Conservation (phyloP, 225 moss, liverwort and hornwort species). For the Polytrichum formosum region DNA sequence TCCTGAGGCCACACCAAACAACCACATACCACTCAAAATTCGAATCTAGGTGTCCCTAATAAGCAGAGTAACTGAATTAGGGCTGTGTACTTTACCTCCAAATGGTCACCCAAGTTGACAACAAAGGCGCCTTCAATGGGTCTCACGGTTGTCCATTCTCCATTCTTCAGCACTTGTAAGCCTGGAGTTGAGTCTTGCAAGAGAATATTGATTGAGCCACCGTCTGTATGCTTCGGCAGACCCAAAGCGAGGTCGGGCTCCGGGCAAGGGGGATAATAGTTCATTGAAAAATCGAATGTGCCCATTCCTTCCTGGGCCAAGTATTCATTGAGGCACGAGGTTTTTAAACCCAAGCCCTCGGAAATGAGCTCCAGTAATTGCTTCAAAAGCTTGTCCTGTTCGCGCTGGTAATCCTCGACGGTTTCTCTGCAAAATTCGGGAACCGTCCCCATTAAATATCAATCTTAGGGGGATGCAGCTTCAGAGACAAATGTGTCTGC, state of each 20-base stretch:
- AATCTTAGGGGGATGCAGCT: too few relatives aligned
- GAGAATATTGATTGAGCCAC: background rate
- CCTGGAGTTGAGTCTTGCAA: background rate
- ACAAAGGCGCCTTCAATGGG: background rate
- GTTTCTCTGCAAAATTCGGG: background rate
- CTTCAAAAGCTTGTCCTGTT: background rate
- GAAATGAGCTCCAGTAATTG: background rate
- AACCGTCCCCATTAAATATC: too few relatives aligned
- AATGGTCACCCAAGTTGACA: background rate
- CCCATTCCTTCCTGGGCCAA: background rate
- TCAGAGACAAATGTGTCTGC: too few relatives aligned
- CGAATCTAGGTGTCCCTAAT: too few relatives aligned
- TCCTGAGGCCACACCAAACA: too few relatives aligned
- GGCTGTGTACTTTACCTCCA: background rate
- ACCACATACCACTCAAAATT: too few relatives aligned
- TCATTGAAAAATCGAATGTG: background rate
- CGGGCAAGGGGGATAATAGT: background rate
- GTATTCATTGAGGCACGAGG: background rate
- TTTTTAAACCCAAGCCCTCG: background rate
- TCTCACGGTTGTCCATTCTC: background rate
- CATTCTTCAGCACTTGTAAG: background rate
- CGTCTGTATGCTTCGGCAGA: background rate
- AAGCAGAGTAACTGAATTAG: too few relatives aligned
- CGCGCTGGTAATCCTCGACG: background rate
- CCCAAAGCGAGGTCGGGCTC: background rate